Evolutionary conservation across 495 filamentous ascomycete genomes (phyloP).

Genomic region (Entonaema liquescens): DNA sequence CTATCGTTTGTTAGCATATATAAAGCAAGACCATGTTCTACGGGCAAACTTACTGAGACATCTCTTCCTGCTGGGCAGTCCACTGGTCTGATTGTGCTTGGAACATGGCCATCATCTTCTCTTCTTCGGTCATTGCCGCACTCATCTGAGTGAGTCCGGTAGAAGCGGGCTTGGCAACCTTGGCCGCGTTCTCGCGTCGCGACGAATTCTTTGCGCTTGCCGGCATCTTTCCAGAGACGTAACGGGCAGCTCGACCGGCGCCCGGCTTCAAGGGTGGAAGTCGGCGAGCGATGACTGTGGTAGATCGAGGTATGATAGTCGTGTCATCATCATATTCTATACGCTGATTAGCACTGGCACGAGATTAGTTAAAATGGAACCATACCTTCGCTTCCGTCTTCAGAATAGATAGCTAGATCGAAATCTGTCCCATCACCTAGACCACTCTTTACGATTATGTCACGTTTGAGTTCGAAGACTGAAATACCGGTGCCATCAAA

Average conservation of each 20-base stretch:
- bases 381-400: slow-evolving; percentile 92
- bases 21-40: neutral
- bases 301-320: slow-evolving; percentile 90
- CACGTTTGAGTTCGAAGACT: slow-evolving; percentile 97
- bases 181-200: slow-evolving; percentile 66
- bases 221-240: slow-evolving; percentile 97
- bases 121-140: slow-evolving; percentile 84
- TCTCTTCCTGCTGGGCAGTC: slow-evolving; percentile 86
- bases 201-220: slow-evolving; percentile 83
- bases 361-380: neutral
- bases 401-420: slow-evolving; percentile 89
- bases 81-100: slow-evolving; percentile 85
- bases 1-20: slow-evolving; percentile 55
- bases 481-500: slow-evolving; percentile 99
- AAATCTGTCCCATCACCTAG: slow-evolving; percentile 97
- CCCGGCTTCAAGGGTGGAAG: slow-evolving; percentile 83
- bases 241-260: slow-evolving; percentile 87
- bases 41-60: slow-evolving; percentile 80
- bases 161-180: slow-evolving; percentile 66
- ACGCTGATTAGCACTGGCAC: slow-evolving; percentile 38
- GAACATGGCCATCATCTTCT: slow-evolving; percentile 89
- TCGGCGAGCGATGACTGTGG: slow-evolving; percentile 88
- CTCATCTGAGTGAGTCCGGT: slow-evolving; percentile 68
- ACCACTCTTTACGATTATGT: slow-evolving; percentile 93
- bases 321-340: slow-evolving; percentile 97